Evolutionary conservation across 2,329 filamentous ascomycete species (phyloP).

Genomic region (Pseudogymnoascus sp.): DNA sequence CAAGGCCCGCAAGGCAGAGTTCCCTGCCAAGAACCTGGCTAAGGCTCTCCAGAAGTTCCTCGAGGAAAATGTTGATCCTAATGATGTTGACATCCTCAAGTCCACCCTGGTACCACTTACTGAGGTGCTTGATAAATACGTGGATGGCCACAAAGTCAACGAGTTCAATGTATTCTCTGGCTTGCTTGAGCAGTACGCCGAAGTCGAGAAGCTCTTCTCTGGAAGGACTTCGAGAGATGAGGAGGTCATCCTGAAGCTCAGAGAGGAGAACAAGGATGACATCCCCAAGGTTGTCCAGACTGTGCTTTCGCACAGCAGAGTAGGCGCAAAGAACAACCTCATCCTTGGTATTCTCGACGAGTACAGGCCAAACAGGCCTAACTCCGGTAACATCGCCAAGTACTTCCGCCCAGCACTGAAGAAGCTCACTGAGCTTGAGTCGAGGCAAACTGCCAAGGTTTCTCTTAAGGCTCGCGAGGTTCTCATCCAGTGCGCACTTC

Average conservation of each 20-base stretch:
- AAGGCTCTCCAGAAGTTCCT: constrained; percentile 85
- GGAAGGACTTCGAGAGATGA: constrained; percentile 81
- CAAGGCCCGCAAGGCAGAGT: constrained; percentile 71
- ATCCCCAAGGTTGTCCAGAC: constrained; percentile 76
- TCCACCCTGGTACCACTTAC: constrained; percentile 67
- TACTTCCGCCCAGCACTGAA: constrained; percentile 76
- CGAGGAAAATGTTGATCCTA: constrained; percentile 70
- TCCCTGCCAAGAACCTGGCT: constrained; percentile 79
- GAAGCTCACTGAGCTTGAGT: constrained; percentile 85
- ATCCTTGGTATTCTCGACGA: constrained; percentile 85
- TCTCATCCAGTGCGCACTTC: constrained; percentile 92
- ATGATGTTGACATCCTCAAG: constrained; percentile 68
- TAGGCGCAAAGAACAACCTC: constrained; percentile 89
- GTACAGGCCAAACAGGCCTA: constrained; percentile 91
- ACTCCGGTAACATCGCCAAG: constrained; percentile 80
- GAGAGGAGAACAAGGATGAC: constrained; percentile 95
- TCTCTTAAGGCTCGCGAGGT: constrained; percentile 95
- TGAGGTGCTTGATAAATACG: constrained; percentile 71
- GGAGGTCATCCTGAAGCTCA: constrained; percentile 84
- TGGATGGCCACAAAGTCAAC: constrained; percentile 81
- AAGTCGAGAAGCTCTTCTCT: constrained; percentile 82
- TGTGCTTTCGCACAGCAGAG: constrained; percentile 87
- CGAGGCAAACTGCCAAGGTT: constrained; percentile 79
- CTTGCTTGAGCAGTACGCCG: constrained; percentile 74
- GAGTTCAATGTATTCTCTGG: constrained; percentile 77